Evolutionary conservation across 305 asterid genomes (phyloP).

Genomic region (Ruellia speciosa): DNA sequence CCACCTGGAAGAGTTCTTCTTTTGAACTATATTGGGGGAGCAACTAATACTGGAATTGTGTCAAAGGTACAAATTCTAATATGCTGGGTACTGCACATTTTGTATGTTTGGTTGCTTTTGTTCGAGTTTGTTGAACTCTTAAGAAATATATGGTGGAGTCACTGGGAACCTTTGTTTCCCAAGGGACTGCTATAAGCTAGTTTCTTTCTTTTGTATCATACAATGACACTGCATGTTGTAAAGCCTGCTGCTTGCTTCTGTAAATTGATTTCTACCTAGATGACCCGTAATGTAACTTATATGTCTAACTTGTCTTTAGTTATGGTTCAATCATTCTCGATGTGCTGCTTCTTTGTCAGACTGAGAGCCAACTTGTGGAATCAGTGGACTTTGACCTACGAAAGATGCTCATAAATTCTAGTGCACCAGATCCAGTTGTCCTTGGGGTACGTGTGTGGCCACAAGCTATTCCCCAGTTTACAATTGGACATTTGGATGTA

Average conservation of each 20-base stretch:
- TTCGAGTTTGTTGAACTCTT: slow-evolving; percentile 6
- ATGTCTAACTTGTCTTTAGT: background rate
- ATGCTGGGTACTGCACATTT: slow-evolving; percentile 12
- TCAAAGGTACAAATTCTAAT: slow-evolving; percentile 50
- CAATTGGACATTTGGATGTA: slow-evolving; percentile 73
- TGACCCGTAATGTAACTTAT: background rate
- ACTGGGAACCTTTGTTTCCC: background rate
- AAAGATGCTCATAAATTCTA: slow-evolving; percentile 67
- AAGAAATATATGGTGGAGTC: too few species aligned
- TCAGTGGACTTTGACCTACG: slow-evolving; percentile 87
- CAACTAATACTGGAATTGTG: slow-evolving; percentile 64
- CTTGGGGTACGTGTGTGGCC: slow-evolving; percentile 86
- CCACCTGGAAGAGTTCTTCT: slow-evolving; percentile 85
- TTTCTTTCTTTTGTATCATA: background rate
- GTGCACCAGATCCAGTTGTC: slow-evolving; percentile 58
- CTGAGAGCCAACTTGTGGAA: slow-evolving; percentile 77
- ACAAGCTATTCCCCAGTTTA: slow-evolving; percentile 89
- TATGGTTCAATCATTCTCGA: background rate
- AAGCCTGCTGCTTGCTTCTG: too few species aligned
- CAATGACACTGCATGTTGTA: too few species aligned
- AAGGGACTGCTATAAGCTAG: slow-evolving; percentile 2
- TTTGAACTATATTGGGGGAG: slow-evolving; percentile 93
- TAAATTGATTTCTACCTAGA: background rate
- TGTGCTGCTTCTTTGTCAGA: slow-evolving; percentile 31
- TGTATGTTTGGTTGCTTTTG: slow-evolving; percentile 14